These are phyloP conservation scores for Sistotremastrum suecicum DNA, from an alignment of 768 basidiomycete species.

Conservation along the genomic window DNA sequence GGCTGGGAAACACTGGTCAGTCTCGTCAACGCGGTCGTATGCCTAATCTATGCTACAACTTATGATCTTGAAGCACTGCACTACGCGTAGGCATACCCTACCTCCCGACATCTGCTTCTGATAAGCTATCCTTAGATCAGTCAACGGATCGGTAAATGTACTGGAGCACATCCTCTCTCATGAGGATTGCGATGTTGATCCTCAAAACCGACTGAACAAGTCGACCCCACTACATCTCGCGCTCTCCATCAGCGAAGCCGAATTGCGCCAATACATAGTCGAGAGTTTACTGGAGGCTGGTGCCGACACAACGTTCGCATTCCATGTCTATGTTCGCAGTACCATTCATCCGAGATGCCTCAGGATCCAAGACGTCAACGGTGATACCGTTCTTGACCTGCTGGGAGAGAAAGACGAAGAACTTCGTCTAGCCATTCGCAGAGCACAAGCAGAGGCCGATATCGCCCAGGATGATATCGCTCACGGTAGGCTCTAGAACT, in stretches of 20 bases:
- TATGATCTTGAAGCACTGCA: constrained; percentile 39
- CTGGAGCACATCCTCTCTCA: constrained; percentile 60
- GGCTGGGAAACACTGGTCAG: constrained; percentile 69
- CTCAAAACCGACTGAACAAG: constrained; percentile 49
- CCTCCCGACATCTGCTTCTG: background rate
- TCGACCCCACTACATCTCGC: constrained; percentile 76
- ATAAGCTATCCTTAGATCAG: constrained; percentile 24
- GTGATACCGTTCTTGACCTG: constrained; percentile 40
- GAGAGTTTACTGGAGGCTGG: constrained; percentile 66
- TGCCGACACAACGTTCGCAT: constrained; percentile 48
- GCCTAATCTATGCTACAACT: constrained; percentile 7
- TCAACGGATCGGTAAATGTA: constrained; percentile 42
- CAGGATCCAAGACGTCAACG: constrained; percentile 64
- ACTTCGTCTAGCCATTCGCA: constrained; percentile 35
- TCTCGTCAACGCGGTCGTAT: constrained; percentile 3
- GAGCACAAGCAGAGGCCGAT: constrained; percentile 35
- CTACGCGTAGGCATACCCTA: constrained; percentile 38
- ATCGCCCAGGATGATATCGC: constrained; percentile 52
- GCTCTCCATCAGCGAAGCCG: constrained; percentile 37
- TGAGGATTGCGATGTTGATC: constrained; percentile 74
- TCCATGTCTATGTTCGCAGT: background rate
- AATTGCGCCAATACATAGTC: constrained; percentile 39
- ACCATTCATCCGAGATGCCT: background rate
- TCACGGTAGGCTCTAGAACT: constrained; percentile 25
- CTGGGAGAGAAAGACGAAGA: constrained; percentile 39